Evolutionary conservation across 2,329 filamentous ascomycete species (phyloP).

Genomic region (Arthrobotrys sphaeroides): DNA sequence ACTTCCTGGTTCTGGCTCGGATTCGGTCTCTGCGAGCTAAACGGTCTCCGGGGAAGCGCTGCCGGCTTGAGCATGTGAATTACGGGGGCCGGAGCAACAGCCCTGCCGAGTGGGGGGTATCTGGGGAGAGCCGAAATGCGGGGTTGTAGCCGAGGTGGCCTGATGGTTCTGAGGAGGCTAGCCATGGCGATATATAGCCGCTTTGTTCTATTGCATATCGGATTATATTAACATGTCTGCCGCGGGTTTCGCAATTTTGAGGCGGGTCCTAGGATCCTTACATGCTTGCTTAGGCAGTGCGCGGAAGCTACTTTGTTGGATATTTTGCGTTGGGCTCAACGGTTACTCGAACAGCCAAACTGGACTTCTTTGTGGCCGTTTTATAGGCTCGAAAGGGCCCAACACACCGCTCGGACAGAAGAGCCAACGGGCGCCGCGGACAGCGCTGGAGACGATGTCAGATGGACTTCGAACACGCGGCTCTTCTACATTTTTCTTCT

Average conservation of each 20-base stretch:
- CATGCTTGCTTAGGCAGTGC: neutral
- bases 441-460: neutral
- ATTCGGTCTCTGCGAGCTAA: slow-evolving; percentile 25
- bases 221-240: neutral
- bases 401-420: neutral
- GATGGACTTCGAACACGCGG: neutral
- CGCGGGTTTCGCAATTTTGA: slow-evolving; percentile 3
- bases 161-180: slow-evolving; percentile 18
- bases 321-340: slow-evolving; percentile 43
- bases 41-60: neutral
- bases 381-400: slow-evolving; percentile 18
- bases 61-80: slow-evolving; percentile 16
- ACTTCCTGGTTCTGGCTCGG: slow-evolving; percentile 30
- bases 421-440: slow-evolving; percentile 19
- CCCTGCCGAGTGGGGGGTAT: neutral
- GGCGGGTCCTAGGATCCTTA: neutral
- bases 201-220: neutral
- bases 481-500: neutral
- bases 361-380: neutral
- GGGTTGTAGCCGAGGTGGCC: slow-evolving; percentile 19
- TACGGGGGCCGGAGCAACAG: neutral
- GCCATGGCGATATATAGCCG: slow-evolving; percentile 23
- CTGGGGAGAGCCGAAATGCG: slow-evolving; percentile 21
- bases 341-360: neutral
- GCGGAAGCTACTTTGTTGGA: slow-evolving; percentile 34